Percentiles rank a stretch among this genome's conserved stretches.
These are phyloP conservation scores for Cicer judaicum DNA, from an alignment of 306 rosid genomes.

Conservation along the genomic window DNA sequence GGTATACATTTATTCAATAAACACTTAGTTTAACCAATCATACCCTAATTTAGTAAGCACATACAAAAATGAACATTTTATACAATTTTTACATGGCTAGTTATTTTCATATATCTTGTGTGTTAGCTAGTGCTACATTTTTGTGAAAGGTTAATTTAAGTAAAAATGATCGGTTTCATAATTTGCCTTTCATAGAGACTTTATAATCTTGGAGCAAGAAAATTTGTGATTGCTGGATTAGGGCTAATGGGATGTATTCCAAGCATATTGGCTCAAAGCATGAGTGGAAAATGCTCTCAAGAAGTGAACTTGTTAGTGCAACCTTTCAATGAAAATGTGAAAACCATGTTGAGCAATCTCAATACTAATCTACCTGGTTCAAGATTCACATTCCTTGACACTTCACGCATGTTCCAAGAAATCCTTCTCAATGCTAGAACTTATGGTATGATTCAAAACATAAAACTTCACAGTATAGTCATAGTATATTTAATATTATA, in stretches of 20 bases:
- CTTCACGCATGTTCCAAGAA: constrained; percentile 63
- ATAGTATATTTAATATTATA: no score
- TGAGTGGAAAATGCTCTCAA: constrained; percentile 65
- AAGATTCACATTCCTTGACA: constrained; percentile 63
- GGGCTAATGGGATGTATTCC: constrained; percentile 93
- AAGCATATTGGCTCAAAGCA: constrained; percentile 78
- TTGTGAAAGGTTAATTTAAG: neutral
- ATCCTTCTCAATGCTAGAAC: constrained; percentile 61
- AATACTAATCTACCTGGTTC: constrained; percentile 73
- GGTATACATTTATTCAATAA: no score
- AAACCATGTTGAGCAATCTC: constrained; percentile 62
- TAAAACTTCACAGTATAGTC: no score
- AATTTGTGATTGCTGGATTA: constrained; percentile 70
- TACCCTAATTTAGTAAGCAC: no score
- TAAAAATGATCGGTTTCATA: neutral
- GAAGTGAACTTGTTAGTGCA: constrained; percentile 78
- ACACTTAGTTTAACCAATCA: no score
- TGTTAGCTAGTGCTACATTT: neutral
- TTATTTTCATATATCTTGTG: no score
- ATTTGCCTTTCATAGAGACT: constrained; percentile 55
- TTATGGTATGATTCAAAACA: constrained; percentile 55
- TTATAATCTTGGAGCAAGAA: constrained; percentile 89
- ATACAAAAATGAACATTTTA: no score
- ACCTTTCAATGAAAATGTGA: constrained; percentile 79
- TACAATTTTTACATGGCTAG: no score